Conservation (phyloP, 345 rosid species). For the Brassica carinata region DNA sequence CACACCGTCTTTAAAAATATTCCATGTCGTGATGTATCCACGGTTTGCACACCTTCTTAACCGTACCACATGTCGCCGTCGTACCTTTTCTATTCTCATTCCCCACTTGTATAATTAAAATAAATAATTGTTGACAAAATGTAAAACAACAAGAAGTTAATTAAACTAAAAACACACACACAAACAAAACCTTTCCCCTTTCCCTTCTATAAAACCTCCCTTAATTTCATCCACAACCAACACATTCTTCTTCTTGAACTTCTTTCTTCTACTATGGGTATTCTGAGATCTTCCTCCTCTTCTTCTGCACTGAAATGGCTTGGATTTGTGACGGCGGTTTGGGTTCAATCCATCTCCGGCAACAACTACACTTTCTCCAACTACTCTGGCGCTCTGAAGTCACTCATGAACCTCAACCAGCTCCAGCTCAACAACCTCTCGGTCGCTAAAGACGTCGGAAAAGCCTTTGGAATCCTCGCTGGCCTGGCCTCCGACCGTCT, state of each 20-base stretch:
- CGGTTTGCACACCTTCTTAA: neutral
- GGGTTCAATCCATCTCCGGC: constrained; percentile 93
- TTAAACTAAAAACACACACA: neutral
- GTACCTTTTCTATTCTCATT: neutral
- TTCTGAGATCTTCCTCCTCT: constrained; percentile 24
- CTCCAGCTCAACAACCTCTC: constrained; percentile 80
- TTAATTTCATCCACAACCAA: neutral
- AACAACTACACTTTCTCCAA: constrained; percentile 94
- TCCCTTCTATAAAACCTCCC: constrained; percentile 12
- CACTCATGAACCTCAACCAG: constrained; percentile 80
- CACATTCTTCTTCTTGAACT: neutral
- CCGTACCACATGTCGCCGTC: constrained; percentile 6
- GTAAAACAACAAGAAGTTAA: neutral
- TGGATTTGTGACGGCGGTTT: constrained; percentile 89
- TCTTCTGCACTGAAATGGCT: constrained; percentile 69
- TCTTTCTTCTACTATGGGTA: constrained; percentile 28
- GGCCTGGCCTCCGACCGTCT: constrained; percentile 86
- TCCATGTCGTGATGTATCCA: neutral
- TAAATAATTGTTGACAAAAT: neutral
- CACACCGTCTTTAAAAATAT: neutral
- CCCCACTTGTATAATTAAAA: neutral
- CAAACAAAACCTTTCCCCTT: constrained; percentile 1
- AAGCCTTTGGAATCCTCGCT: constrained; percentile 92
- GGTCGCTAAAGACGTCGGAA: constrained; percentile 89
- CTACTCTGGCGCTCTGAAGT: constrained; percentile 49